A percentile compares a stretch with the other conserved stretches of the same genome.
Conservation (phyloP, 2,329 filamentous ascomycete species). For the Fusarium tjaetaba region DNA sequence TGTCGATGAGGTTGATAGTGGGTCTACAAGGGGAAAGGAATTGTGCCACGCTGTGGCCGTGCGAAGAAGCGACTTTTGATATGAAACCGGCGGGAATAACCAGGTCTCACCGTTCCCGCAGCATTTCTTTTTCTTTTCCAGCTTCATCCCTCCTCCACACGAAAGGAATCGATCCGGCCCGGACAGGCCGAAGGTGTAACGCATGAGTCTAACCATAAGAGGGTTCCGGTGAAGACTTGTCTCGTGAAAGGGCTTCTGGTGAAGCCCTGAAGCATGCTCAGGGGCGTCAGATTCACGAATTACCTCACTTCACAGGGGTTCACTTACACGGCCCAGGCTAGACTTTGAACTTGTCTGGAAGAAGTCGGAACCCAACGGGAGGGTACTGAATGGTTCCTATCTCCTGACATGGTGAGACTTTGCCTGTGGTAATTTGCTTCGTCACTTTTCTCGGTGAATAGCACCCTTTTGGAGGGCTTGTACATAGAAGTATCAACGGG, state of each 20-base stretch:
- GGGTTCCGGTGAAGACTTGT: conserved; percentile 33
- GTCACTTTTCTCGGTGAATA: conserved; percentile 22
- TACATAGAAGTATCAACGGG: neutral
- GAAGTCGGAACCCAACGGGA: conserved; percentile 29
- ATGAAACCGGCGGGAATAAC: conserved; percentile 20
- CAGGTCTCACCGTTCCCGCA: conserved; percentile 13
- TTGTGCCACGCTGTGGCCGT: conserved; percentile 36
- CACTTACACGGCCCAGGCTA: conserved; percentile 24
- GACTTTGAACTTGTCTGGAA: conserved; percentile 20
- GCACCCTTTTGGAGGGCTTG: conserved; percentile 17
- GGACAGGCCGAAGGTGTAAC: conserved; percentile 38
- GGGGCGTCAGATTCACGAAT: conserved; percentile 10
- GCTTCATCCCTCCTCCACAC: neutral
- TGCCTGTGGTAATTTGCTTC: conserved; percentile 31
- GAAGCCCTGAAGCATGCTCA: conserved; percentile 23
- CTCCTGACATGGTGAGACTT: conserved; percentile 45
- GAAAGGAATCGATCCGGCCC: conserved; percentile 21
- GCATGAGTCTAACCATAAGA: conserved; percentile 29
- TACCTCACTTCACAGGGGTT: conserved; percentile 21
- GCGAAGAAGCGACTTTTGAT: conserved; percentile 11
- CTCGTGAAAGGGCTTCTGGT: conserved; percentile 1
- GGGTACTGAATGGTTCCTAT: conserved; percentile 17
- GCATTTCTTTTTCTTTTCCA: neutral
- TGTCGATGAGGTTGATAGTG: conserved; percentile 37
- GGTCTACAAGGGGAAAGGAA: conserved; percentile 3